Conservation (phyloP, 768 basidiomycete genomes). For the Rhodotorula kratochvilovae region DNA sequence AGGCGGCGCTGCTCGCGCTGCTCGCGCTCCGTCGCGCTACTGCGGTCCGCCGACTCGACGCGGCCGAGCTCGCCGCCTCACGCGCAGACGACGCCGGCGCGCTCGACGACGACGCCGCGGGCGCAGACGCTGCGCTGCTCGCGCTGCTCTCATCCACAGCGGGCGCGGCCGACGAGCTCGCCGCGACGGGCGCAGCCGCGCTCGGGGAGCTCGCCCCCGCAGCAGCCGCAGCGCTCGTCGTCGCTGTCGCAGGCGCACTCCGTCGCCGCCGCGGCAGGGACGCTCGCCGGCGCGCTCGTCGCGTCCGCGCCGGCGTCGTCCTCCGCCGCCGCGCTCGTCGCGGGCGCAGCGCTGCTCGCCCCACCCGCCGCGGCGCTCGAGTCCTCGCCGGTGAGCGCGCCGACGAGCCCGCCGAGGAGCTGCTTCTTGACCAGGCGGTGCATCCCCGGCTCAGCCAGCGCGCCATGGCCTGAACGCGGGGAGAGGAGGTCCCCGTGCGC, state of each 20-base stretch:
- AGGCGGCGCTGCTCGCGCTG: neutral
- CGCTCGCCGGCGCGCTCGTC: neutral
- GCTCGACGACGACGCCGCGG: neutral
- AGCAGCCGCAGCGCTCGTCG: neutral
- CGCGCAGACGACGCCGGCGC: neutral
- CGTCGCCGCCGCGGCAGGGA: neutral
- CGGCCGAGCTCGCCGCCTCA: neutral
- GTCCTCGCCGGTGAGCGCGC: neutral
- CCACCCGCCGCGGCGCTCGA: neutral
- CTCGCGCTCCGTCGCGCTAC: neutral
- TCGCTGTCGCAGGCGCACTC: neutral
- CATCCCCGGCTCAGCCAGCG: neutral
- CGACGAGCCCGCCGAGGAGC: neutral
- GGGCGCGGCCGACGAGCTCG: neutral
- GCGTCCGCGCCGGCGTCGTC: neutral
- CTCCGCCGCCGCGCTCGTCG: neutral
- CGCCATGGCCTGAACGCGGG: neutral
- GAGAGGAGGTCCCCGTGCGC: neutral
- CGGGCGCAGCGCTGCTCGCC: neutral
- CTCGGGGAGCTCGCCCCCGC: neutral
- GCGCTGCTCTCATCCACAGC: too few relatives aligned
- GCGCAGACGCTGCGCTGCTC: too few relatives aligned
- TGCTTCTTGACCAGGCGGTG: neutral
- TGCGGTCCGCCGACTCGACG: neutral
- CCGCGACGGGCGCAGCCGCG: neutral